These are phyloP conservation scores for Thuja plicata DNA, from an alignment of 83 land plant species.

Conservation along the genomic window DNA sequence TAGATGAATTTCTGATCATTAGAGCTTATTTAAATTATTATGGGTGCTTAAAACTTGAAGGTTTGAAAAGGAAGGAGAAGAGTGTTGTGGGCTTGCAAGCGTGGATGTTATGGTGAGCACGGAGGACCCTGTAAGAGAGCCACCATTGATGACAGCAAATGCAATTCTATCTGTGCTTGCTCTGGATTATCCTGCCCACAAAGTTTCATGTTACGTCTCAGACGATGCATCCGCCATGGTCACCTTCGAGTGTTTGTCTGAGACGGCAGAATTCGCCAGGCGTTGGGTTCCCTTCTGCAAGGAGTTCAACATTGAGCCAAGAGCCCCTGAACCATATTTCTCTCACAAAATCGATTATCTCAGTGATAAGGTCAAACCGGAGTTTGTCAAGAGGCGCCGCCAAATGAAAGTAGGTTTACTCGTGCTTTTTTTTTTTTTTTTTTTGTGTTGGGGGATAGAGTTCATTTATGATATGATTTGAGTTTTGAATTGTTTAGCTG, in stretches of 20 bases:
- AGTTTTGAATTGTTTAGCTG: background rate
- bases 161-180: conserved; percentile 40
- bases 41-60: background rate
- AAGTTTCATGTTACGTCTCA: conserved; percentile 42
- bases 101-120: conserved; percentile 43
- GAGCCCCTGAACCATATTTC: conserved; percentile 42
- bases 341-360: conserved; percentile 41
- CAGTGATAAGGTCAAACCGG: conserved; percentile 36
- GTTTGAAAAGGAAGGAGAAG: conserved; percentile 16
- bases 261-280: conserved; percentile 41
- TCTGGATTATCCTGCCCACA: conserved; percentile 31
- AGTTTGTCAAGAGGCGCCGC: conserved; percentile 38
- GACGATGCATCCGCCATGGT: conserved; percentile 44
- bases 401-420: conserved; percentile 27
- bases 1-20: background rate
- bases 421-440: too few relatives aligned
- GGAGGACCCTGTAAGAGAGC: conserved; percentile 37
- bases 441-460: too few relatives aligned
- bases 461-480: too few relatives aligned
- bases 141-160: conserved; percentile 38
- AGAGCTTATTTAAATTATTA: background rate
- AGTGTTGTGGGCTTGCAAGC: conserved; percentile 17
- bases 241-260: conserved; percentile 36
- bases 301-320: conserved; percentile 32
- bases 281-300: conserved; percentile 46